These are phyloP conservation scores for Malbranchea cinnamomea DNA, from an alignment of 2,329 filamentous ascomycete genomes.

Conservation along the genomic window DNA sequence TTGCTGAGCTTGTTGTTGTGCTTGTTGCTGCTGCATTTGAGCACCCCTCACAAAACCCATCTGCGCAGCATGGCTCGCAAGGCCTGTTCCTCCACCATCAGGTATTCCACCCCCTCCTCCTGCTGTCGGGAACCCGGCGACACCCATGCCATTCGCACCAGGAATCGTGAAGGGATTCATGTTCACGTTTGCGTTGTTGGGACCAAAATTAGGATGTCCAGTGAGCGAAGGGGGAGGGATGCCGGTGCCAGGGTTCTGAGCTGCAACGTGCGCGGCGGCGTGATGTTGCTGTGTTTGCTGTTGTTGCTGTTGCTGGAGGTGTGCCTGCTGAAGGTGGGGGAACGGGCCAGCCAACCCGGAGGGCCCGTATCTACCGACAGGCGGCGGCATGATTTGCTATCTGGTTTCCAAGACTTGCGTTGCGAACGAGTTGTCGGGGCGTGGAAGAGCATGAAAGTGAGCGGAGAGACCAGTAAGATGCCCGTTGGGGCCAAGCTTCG, in stretches of 20 bases:
- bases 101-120: constrained; percentile 35
- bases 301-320: constrained; percentile 27
- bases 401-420: constrained; percentile 9
- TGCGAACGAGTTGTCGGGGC: constrained; percentile 8
- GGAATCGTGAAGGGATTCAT: constrained; percentile 49
- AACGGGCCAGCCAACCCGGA: constrained; percentile 46
- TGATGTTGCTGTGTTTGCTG: constrained; percentile 34
- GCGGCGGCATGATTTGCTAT: constrained; percentile 40
- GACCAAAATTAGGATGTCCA: constrained; percentile 54
- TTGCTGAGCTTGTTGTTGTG: constrained; percentile 36
- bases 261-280: constrained; percentile 21
- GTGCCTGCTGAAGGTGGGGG: constrained; percentile 38
- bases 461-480: too few relatives aligned
- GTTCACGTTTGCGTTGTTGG: constrained; percentile 46
- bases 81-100: constrained; percentile 46
- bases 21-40: constrained; percentile 46
- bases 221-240: constrained; percentile 45
- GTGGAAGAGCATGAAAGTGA: constrained; percentile 12
- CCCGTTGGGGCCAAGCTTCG: too few relatives aligned
- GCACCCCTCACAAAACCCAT: constrained; percentile 73
- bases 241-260: constrained; percentile 32
- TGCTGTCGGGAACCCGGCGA: constrained; percentile 40
- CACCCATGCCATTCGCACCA: constrained; percentile 42
- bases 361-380: constrained; percentile 42
- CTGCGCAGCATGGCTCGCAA: constrained; percentile 74